A percentile compares a stretch with the other conserved stretches of the same genome.
These are phyloP conservation scores for Urostyla sp. DNA, from an alignment of 73 alveolate species.

Conservation along the genomic window DNA sequence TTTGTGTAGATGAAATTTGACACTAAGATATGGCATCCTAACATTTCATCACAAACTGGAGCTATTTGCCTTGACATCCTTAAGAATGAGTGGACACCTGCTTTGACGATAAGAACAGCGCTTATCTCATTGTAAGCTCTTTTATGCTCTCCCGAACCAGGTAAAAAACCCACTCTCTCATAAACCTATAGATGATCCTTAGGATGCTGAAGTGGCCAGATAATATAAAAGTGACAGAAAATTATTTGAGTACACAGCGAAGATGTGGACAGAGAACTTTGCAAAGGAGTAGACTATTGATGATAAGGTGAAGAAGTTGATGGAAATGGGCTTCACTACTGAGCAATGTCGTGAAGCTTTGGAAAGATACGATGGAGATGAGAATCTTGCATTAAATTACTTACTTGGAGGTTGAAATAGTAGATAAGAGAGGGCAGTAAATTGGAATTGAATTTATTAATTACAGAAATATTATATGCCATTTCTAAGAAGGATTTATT, in stretches of 20 bases:
- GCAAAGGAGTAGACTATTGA: constrained; percentile 65
- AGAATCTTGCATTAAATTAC: constrained; percentile 53
- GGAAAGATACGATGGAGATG: constrained; percentile 67
- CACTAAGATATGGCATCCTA: constrained; percentile 93
- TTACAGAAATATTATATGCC: too few species aligned
- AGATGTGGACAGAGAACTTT: constrained; percentile 67
- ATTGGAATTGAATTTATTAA: too few species aligned
- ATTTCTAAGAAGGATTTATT: too few species aligned
- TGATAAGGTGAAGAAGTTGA: constrained; percentile 79
- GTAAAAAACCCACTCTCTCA: constrained; percentile 25
- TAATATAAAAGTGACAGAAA: constrained; percentile 86
- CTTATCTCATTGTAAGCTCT: constrained; percentile 91
- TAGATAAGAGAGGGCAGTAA: background rate
- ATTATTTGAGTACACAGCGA: constrained; percentile 81
- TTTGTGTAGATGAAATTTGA: constrained; percentile 86
- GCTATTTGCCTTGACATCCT: constrained; percentile 95
- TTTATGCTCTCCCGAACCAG: constrained; percentile 92
- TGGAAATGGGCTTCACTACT: constrained; percentile 91
- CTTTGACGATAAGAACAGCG: constrained; percentile 96
- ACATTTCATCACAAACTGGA: constrained; percentile 87
- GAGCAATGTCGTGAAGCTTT: constrained; percentile 70
- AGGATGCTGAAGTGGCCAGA: constrained; percentile 97
- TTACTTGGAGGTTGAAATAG: constrained; percentile 55
- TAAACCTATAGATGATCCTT: constrained; percentile 84
- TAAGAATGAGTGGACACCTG: constrained; percentile 97